phyloP scores from a whole-genome alignment of 441 rosid genomes.

The Macaranga tanarius region DNA sequence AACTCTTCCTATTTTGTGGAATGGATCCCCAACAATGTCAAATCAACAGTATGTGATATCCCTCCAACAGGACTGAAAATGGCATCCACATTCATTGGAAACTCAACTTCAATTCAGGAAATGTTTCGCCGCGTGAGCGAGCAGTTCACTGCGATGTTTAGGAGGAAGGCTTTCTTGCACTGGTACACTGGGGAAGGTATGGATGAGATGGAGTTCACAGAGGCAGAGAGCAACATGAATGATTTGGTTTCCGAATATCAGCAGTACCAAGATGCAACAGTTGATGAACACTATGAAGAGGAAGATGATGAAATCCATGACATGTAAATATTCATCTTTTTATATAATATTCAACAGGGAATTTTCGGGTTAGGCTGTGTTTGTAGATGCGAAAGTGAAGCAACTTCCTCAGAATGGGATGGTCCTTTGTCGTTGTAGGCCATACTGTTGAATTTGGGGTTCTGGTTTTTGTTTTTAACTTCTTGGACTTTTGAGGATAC shows the following conservation, averaged over 20 bases:
- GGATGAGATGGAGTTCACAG: slow-evolving; percentile 65
- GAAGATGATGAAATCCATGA: slow-evolving; percentile 42
- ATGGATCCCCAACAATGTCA: slow-evolving; percentile 59
- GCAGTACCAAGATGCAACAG: slow-evolving; percentile 67
- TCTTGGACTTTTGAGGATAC: neutral
- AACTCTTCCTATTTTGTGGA: slow-evolving; percentile 62
- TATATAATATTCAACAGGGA: neutral
- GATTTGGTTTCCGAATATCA: slow-evolving; percentile 63
- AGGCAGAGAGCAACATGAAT: slow-evolving; percentile 50
- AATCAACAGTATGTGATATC: slow-evolving; percentile 59
- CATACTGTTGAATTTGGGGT: neutral
- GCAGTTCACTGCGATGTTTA: slow-evolving; percentile 63
- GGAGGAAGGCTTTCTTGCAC: slow-evolving; percentile 65
- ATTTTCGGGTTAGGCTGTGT: neutral
- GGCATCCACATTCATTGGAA: slow-evolving; percentile 57
- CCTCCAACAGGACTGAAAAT: slow-evolving; percentile 54
- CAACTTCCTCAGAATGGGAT: slow-evolving; percentile 14
- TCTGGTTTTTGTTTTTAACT: slow-evolving; percentile 8
- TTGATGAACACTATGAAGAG: slow-evolving; percentile 52
- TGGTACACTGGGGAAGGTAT: slow-evolving; percentile 63
- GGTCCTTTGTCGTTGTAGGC: neutral
- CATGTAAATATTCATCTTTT: slow-evolving; percentile 15
- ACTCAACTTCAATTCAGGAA: slow-evolving; percentile 58
- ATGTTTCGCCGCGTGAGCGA: slow-evolving; percentile 62
- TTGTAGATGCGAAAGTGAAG: neutral